Percentiles rank a stretch among this genome's conserved stretches.
phyloP scores from a whole-genome alignment of 495 filamentous ascomycete genomes.

The Xylaria venustula region DNA sequence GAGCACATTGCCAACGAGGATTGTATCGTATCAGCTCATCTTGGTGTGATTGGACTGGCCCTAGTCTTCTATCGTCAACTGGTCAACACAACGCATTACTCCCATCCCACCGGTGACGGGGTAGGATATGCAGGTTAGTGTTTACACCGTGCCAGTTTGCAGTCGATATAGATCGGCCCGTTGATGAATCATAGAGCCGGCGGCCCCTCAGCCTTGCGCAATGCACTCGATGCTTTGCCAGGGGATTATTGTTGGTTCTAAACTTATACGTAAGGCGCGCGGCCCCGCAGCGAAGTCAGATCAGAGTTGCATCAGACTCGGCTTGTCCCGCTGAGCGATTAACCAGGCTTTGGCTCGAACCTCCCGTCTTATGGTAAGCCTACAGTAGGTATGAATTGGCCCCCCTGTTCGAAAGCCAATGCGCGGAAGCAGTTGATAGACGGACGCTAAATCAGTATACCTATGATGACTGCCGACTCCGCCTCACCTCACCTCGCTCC shows the following conservation, averaged over 20 bases:
- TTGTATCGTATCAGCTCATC: background rate
- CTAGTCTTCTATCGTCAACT: background rate
- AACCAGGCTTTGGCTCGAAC: background rate
- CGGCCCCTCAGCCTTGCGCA: conserved; percentile 10
- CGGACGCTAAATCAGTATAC: background rate
- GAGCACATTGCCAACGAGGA: background rate
- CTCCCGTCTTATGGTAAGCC: background rate
- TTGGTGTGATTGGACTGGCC: background rate
- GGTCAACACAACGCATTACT: background rate
- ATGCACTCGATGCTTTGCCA: background rate
- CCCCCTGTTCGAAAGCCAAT: background rate
- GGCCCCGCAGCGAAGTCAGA: conserved; percentile 8
- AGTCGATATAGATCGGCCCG: background rate
- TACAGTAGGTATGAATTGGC: background rate
- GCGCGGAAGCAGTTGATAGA: background rate
- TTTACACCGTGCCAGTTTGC: background rate
- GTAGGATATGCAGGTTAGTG: background rate
- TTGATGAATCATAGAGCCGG: background rate
- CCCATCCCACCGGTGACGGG: background rate
- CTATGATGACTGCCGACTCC: background rate
- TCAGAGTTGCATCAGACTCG: conserved; percentile 11
- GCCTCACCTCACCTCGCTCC: background rate
- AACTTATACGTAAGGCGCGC: conserved; percentile 1
- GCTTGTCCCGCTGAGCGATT: conserved; percentile 7
- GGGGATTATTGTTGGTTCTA: background rate